A percentile compares a stretch with the other conserved stretches of the same genome.
Evolutionary conservation across 768 basidiomycete species (phyloP).

Genomic region (Daedaleopsis sinensis): DNA sequence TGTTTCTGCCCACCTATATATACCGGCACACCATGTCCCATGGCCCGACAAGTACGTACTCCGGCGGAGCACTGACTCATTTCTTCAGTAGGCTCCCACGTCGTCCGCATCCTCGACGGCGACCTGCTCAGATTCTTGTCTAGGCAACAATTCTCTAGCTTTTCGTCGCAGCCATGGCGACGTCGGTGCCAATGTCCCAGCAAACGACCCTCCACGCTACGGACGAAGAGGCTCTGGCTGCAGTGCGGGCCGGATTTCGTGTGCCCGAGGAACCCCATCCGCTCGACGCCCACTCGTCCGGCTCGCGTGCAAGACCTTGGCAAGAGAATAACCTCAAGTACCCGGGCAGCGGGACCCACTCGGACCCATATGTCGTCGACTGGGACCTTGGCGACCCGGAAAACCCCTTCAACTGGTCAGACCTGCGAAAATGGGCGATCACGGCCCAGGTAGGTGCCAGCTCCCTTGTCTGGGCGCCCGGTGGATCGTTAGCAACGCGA

Average conservation of each 20-base stretch:
- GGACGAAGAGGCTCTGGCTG: not conserved
- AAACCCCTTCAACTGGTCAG: conserved; percentile 60
- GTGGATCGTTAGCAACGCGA: not conserved
- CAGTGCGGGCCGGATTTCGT: not conserved
- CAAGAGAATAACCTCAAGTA: conserved; percentile 28
- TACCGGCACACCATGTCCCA: not conserved
- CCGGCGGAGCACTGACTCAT: not conserved
- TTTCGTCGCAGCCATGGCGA: not conserved
- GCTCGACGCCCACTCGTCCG: not conserved
- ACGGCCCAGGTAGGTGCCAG: conserved; percentile 48
- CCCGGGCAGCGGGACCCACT: conserved; percentile 47
- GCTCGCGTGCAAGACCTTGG: conserved; percentile 1
- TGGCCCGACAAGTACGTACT: too few species aligned
- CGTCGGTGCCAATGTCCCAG: conserved; percentile 13
- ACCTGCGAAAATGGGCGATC: conserved; percentile 51
- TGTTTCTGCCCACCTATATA: conserved; percentile 4
- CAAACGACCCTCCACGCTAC: conserved; percentile 15
- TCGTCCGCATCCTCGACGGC: too few species aligned
- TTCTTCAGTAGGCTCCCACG: not conserved
- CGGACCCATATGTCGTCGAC: conserved; percentile 57
- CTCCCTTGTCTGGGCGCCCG: not conserved
- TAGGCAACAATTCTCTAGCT: too few species aligned
- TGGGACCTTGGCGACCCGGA: conserved; percentile 55
- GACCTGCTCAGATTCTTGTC: not conserved
- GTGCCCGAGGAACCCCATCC: not conserved